A percentile compares a stretch with the other conserved stretches of the same genome.
Conservation (phyloP, 495 filamentous ascomycete species). For the Talaromyces stipitatus region DNA sequence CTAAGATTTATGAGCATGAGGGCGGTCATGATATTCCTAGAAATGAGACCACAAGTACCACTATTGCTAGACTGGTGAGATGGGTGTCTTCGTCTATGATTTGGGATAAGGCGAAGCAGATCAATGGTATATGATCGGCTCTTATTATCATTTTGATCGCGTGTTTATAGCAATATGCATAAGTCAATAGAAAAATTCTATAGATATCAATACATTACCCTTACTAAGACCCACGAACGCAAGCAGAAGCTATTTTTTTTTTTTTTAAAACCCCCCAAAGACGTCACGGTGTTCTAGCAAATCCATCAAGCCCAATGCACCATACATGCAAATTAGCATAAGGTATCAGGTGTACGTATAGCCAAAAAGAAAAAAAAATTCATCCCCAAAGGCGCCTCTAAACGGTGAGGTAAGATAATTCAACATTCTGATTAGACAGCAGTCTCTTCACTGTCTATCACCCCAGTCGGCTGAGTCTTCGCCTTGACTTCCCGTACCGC, state of each 20-base stretch:
- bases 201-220: background rate
- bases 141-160: background rate
- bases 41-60: conserved; percentile 20
- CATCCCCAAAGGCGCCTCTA: background rate
- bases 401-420: background rate
- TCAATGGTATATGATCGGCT: conserved; percentile 7
- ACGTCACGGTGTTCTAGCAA: no score
- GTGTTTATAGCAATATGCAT: background rate
- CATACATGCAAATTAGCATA: background rate
- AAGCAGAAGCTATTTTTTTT: background rate
- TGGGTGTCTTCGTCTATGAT: conserved; percentile 18
- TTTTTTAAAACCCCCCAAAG: no score
- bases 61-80: conserved; percentile 31
- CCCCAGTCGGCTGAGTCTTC: background rate
- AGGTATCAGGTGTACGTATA: background rate
- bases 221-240: background rate
- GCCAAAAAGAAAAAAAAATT: background rate
- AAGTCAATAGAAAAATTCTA: background rate
- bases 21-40: conserved; percentile 52
- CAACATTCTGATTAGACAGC: background rate
- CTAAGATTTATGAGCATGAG: conserved; percentile 44
- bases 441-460: background rate
- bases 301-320: background rate
- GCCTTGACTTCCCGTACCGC: background rate
- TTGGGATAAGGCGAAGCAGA: background rate